Percentiles rank a stretch among this genome's conserved stretches.
These are phyloP conservation scores for Amanita thiersii DNA, from an alignment of 768 basidiomycete species.

Conservation along the genomic window DNA sequence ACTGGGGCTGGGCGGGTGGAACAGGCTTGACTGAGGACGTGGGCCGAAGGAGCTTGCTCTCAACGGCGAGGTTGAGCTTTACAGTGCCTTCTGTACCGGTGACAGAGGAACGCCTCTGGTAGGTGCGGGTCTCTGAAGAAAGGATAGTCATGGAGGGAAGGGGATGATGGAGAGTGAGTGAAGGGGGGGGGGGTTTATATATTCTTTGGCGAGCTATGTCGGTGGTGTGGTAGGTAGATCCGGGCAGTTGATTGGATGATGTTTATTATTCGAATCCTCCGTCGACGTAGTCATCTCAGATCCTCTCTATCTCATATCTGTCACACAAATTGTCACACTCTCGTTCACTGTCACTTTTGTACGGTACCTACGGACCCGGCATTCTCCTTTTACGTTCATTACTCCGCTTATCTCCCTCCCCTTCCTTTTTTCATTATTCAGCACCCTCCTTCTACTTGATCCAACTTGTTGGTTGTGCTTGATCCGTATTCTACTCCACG, in stretches of 20 bases:
- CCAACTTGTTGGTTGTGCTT: neutral
- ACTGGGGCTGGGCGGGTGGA: neutral
- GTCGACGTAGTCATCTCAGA: neutral
- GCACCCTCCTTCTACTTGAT: neutral
- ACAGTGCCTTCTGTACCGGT: conserved; percentile 18
- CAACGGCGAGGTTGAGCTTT: conserved; percentile 13
- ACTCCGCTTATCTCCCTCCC: conserved; percentile 1
- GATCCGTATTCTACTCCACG: no score
- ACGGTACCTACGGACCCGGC: conserved; percentile 1
- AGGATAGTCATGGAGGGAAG: conserved; percentile 19
- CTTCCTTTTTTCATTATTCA: neutral
- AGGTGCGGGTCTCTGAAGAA: conserved; percentile 21
- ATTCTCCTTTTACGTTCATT: neutral
- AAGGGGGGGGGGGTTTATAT: conserved; percentile 6
- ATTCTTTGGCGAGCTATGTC: neutral
- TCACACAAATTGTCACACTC: neutral
- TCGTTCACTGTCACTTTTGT: neutral
- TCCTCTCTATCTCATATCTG: no score
- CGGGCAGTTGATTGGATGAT: neutral
- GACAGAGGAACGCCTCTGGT: conserved; percentile 20
- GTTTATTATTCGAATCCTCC: neutral
- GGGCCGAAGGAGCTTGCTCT: conserved; percentile 11
- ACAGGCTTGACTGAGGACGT: conserved; percentile 11
- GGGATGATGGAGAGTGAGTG: conserved; percentile 7
- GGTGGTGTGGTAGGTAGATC: neutral